Base-by-base conservation (phyloP, 768 basidiomycete genomes). In the Mycena haematopus region DNA sequence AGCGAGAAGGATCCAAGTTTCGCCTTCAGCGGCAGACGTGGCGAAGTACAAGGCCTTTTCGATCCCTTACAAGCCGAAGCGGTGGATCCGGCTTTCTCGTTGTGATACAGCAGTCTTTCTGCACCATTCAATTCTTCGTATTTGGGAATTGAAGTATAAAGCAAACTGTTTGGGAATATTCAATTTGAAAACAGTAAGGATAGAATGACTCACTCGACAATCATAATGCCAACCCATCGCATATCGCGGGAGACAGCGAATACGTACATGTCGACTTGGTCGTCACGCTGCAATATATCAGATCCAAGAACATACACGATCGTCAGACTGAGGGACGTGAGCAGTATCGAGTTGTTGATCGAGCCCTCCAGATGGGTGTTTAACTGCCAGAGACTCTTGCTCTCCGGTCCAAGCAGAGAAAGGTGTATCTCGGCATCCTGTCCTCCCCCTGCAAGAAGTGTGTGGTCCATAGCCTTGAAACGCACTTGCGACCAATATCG, bases 341-440 rank as follows among this genome's bases (percentile, higher is more conserved):
- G 85, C 58, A 93, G 78, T 24, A 94, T 86, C 7, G 91, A 90
- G 73, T 95, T 95, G 74, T 94, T 93, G 73, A 94, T 94, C 9
- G 89, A 90, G 7, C 87, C 88, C 0, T 75, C 70, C 19, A 90
- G 76, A n/a, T 72, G 74, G 60, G 76, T 78, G 44, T 84, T 83
- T 67, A 79, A 83, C 52, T 85, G 81, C 89, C 90, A 91, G 3
- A 80, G 62, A 2, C 52, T 52, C 29, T 38, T 35, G 55, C 24
- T 60, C 2, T 60, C 62, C 9, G 55, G 27, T 1, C 11, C 42
- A 14, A 67, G 83, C 65, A 83, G 74, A 67, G 88, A 89, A 13
- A 92, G 76, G 65, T 91, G 85, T 3, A 92, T 80, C 70, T 92
- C 88, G 2, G 88, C 84, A 5, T 89, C 86, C 69, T 89, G 89